These are phyloP conservation scores for Persicaria maculosa DNA, from an alignment of 148 eudicot species.

Conservation along the genomic window DNA sequence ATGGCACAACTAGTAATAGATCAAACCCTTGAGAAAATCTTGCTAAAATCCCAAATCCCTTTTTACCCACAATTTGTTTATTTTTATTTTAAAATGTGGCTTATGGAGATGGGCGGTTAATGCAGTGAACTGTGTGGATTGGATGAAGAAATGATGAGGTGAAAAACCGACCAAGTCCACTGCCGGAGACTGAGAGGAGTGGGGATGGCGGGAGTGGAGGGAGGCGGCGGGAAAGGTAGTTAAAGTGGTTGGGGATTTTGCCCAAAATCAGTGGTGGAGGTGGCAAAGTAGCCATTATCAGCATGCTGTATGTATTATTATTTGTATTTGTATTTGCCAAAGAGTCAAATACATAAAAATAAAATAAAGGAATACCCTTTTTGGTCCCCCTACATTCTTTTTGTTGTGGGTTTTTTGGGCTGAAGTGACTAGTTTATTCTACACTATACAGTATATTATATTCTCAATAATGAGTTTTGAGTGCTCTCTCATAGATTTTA, in stretches of 20 bases:
- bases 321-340: too few relatives aligned
- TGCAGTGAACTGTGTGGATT: neutral
- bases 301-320: neutral
- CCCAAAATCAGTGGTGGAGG: neutral
- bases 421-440: too few relatives aligned
- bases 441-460: too few relatives aligned
- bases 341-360: neutral
- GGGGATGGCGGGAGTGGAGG: neutral
- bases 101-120: constrained; percentile 1
- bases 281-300: neutral
- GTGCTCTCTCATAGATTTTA: too few relatives aligned
- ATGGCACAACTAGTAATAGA: constrained; percentile 1
- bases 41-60: neutral
- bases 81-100: too few relatives aligned
- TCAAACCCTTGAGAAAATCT: neutral
- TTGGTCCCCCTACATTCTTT: neutral
- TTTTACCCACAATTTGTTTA: neutral
- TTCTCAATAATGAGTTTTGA: too few relatives aligned
- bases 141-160: constrained; percentile 4
- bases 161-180: constrained; percentile 15
- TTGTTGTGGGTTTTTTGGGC: neutral
- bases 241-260: neutral
- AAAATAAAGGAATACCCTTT: neutral
- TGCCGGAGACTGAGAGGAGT: neutral
- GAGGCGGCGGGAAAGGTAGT: constrained; percentile 12